Conservation (phyloP, 169 alveolate species). For the Besnoitia besnoiti region DNA sequence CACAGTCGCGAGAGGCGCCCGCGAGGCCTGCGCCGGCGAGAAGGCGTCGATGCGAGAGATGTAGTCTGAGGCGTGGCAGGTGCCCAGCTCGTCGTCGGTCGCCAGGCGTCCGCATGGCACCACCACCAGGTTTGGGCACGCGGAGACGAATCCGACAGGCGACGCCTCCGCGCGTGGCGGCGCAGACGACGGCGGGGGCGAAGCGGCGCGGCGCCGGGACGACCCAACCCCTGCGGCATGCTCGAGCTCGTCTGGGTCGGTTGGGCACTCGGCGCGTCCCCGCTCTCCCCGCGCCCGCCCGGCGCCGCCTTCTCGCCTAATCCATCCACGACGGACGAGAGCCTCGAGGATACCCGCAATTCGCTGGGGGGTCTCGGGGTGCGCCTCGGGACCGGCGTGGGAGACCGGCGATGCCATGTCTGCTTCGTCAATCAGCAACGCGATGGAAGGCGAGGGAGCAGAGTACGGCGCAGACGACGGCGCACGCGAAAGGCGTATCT, state of each 20-base stretch:
- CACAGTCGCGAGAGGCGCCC: too few relatives aligned
- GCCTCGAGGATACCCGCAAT: neutral
- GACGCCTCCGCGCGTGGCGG: neutral
- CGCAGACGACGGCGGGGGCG: too few relatives aligned
- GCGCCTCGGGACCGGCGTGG: constrained; percentile 5
- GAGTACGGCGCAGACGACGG: neutral
- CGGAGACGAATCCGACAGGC: neutral
- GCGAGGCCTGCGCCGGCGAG: too few relatives aligned
- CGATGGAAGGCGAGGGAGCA: neutral
- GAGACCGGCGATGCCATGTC: constrained; percentile 2
- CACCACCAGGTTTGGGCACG: neutral
- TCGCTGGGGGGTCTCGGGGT: constrained; percentile 7
- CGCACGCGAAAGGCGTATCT: too few relatives aligned
- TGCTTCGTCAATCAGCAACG: constrained; percentile 4
- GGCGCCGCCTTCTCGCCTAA: neutral
- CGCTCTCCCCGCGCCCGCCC: neutral
- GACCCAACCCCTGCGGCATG: too few relatives aligned
- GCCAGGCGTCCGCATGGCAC: neutral
- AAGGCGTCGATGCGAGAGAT: neutral
- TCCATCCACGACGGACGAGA: neutral
- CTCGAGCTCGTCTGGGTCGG: neutral
- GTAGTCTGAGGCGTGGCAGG: constrained; percentile 1
- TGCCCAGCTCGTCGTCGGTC: neutral
- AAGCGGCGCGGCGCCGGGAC: too few relatives aligned
- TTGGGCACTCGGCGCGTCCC: neutral